Evolutionary conservation across 306 rosid genomes (phyloP), one percentile per base, ranked within the genome.

Genomic region (Cicer cuneatum): DNA sequence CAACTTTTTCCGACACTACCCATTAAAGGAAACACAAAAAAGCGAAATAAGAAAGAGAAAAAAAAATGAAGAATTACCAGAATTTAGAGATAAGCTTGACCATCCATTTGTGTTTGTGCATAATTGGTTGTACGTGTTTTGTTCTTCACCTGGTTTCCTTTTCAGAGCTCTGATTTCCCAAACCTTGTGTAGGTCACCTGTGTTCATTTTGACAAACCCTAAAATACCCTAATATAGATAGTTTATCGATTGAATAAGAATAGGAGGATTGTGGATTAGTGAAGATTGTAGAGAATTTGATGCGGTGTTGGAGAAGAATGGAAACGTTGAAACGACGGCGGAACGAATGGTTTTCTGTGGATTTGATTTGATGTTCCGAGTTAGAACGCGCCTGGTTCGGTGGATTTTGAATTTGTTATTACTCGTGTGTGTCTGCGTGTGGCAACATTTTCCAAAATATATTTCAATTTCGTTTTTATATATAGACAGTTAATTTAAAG

Each of bases 51-150:
- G 2, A 63, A 10, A 57, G 15, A 52, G n/a, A 10, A 76, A 43
- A 52, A 4, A 5, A 10, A 76, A 43, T 43, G n/a, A 42, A n/a
- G 42, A 69, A 59, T 52, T 78, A 93, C 97, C 90, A 89, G 65
- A 93, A 85, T 70, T 93, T 97, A 14, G 97, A 89, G 75, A 93
- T 96, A 74, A 89, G 46, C 77, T 91, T 91, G 77, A 93, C 94
- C 72, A 96, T 88, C 98, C 98, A 93, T 76, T 88, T 91, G 78
- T 78, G 97, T 47, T 81, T 88, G 43, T 80, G 90, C 98, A 93
- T 93, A 71, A 93, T 93, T 45, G 98, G 98, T 33, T 88, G 98
- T 35, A 93, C 97, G 80, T 93, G 98, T 80, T 87, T 89, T 43
- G 86, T 8, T 90, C 97, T 69, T 84, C 69, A 12, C 79, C 82